Base-by-base conservation (phyloP, 331 rosid species). In the Saraca asoca region DNA sequence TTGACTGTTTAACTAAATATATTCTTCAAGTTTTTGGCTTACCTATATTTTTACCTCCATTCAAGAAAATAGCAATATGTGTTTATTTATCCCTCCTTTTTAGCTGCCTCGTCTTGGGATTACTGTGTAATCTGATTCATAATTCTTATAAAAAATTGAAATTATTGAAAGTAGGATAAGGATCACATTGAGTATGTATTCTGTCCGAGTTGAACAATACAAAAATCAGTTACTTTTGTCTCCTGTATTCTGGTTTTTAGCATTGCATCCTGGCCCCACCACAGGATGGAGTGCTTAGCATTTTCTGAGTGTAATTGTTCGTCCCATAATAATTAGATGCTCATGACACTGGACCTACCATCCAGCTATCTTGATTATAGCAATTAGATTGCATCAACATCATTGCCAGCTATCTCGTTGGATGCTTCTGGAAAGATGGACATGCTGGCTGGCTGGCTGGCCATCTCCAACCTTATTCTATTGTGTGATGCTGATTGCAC, bases 361-460 rank as follows among this genome's bases (percentile, higher is more conserved):
- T 48, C 66, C 80, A 78, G 81, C 84, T 78, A 62, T 70, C 50
- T 44, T 75, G 77, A 77, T 79, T 5, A 85, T 15, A 76, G 58
- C 62, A 48, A 38, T 68, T 11, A 41, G 69, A 68, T 70, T 62
- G 71, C 64, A 73, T 78, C 81, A 78, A 79, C 69, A 68, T 85
- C 82, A 80, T 48, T 62, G 78, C 77, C 74, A 58, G 59, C 77
- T 55, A 39, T 14, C 37, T 54, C 34, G 62, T 68, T 74, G 80
- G 79, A 70, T 73, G 77, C 56, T 67, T 77, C 56, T 78, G 70
- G 54, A 45, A 48, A 65, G 31, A 67, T 70, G 85, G 77, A 72
- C 83, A 67, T 43, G 56, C 61, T 14, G 53, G 79, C 78, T 51
- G 16, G 80, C 81, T n/a, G n/a, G n/a, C n/a, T n/a, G n/a, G n/a